These are phyloP conservation scores for Scleroderma bovista DNA, from an alignment of 768 basidiomycete species.

Conservation along the genomic window DNA sequence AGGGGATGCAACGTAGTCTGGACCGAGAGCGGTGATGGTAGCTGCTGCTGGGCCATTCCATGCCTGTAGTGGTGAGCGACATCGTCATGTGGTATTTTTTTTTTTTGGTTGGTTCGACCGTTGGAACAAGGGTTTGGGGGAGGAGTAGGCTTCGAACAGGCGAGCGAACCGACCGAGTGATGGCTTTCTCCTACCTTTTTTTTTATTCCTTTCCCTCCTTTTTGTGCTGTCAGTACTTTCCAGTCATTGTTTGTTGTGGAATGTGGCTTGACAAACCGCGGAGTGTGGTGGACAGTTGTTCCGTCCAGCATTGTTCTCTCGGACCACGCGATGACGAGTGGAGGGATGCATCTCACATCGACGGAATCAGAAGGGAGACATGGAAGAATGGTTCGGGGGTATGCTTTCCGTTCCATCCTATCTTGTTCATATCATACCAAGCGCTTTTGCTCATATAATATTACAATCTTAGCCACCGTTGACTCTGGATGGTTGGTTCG, in stretches of 20 bases:
- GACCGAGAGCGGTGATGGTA: neutral
- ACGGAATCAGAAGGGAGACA: conserved; percentile 14
- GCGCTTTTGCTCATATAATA: neutral
- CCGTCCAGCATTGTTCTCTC: conserved; percentile 17
- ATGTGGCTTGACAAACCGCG: conserved; percentile 12
- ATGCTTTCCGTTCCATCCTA: conserved; percentile 8
- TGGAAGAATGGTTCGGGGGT: conserved; percentile 12
- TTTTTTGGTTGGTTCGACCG: neutral
- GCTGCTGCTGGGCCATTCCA: conserved; percentile 1
- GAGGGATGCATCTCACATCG: conserved; percentile 9
- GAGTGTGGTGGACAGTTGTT: conserved; percentile 12
- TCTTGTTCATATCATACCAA: neutral
- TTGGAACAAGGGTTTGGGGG: neutral
- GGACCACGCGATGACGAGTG: conserved; percentile 5
- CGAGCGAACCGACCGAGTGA: conserved; percentile 2
- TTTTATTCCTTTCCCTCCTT: conserved; percentile 14
- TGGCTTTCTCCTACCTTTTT: conserved; percentile 1
- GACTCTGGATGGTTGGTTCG: neutral
- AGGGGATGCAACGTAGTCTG: conserved; percentile 14
- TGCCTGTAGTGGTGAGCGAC: conserved; percentile 11
- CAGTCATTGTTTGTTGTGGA: conserved; percentile 30
- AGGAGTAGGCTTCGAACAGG: neutral
- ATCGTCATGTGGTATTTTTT: conserved; percentile 7
- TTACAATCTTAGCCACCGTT: neutral
- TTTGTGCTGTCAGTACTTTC: conserved; percentile 11